Evolutionary conservation across 352 stramenopile genomes (phyloP), one percentile per base, ranked within the genome.

Genomic region (Thraustotheca clavata): DNA sequence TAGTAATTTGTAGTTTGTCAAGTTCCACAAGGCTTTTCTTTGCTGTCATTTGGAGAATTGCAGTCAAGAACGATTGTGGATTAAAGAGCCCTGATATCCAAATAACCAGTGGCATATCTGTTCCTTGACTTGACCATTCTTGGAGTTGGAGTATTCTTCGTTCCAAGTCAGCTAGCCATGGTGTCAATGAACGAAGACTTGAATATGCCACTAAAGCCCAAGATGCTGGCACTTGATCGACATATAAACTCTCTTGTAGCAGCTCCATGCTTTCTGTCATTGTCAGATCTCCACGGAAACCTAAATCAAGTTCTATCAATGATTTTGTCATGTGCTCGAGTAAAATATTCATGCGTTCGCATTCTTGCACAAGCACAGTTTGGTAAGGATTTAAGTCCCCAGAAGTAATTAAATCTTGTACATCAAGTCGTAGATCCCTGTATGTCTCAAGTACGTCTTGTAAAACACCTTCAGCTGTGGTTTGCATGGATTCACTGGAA

Each of bases 401-500:
- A 20, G 60, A 59, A 22, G 29, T 86, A 32, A 91, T 80, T 4
- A 92, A 50, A 40, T 93, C 85, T 9, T 88, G 70, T n/a, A 89
- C 75, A 38, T 91, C 85, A 50, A 94, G 91, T 20, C 81, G 79
- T 40, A 92, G 75, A 27, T 97, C 89, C 8, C 81, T 78, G 55
- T 96, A 95, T 36, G 77, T 86, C 62, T 97, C 89, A 8, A 96
- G 70, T 26, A 97, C 93, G 62, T 97, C 89, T 52, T 96, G 89
- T 7, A 96, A 61, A 31, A 94, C 78, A 32, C 78, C 84, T 40
- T 96, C 87, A 0, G 83, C 89, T 5, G 90, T 75, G 62, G 89
- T 86, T 65, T 95, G 88, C 47, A 78, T 71, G 31, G 77, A 71
- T 46, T 94, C 80, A 9, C 65, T 12, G 70, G 39, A 7, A 62